Percentiles rank a stretch among this genome's conserved stretches.
These are phyloP conservation scores for Lactuca saligna DNA, from an alignment of 129 eudicot species.

Conservation along the genomic window DNA sequence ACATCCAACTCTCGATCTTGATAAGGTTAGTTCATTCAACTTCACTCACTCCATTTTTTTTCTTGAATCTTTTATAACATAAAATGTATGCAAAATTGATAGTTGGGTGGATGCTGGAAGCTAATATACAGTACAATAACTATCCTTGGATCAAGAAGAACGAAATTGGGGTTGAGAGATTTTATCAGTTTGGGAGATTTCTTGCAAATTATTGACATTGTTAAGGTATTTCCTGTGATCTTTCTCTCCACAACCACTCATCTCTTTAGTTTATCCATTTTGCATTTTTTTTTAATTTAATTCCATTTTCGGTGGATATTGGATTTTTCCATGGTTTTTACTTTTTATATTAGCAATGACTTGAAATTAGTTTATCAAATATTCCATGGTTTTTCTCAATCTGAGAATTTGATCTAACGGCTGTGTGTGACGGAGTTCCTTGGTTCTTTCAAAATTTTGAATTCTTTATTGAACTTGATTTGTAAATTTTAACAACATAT, in stretches of 20 bases:
- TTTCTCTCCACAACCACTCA: neutral
- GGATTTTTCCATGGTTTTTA: neutral
- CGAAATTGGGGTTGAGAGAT: conserved; percentile 89
- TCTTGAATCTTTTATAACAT: neutral
- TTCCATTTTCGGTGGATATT: no score
- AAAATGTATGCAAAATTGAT: conserved; percentile 1
- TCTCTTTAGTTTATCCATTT: neutral
- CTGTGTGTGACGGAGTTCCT: no score
- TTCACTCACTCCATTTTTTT: neutral
- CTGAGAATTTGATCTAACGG: no score
- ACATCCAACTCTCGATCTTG: conserved; percentile 57
- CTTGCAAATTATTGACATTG: conserved; percentile 65
- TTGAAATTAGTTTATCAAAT: neutral
- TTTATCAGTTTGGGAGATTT: conserved; percentile 81
- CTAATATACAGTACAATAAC: conserved; percentile 85
- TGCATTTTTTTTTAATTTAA: neutral
- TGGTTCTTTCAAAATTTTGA: no score
- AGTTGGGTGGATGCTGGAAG: conserved; percentile 92
- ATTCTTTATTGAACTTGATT: no score
- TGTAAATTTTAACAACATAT: no score
- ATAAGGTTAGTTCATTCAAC: conserved; percentile 50
- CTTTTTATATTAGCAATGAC: no score
- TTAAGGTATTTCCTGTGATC: conserved; percentile 50
- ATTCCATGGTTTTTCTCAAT: no score
- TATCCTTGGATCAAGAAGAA: conserved; percentile 82